phyloP scores from a whole-genome alignment of 2,329 filamentous ascomycete species.

The Clarireedia hainanense region DNA sequence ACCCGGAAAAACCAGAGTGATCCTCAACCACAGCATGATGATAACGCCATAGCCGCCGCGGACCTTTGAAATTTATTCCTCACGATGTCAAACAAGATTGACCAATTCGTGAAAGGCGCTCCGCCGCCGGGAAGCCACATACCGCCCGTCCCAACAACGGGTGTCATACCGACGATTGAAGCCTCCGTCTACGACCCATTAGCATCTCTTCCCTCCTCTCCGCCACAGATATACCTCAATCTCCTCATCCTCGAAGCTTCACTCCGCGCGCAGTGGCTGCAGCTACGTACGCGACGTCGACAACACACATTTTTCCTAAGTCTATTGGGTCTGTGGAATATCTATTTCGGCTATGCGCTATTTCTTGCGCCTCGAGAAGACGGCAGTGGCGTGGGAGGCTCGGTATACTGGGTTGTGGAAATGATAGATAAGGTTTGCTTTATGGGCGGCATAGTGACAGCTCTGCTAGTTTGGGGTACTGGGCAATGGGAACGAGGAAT shows the following conservation, averaged over 20 bases:
- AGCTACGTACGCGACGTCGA: conserved; percentile 76
- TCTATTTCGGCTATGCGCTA: conserved; percentile 79
- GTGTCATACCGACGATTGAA: conserved; percentile 28
- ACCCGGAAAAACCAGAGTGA: neutral
- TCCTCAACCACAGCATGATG: conserved; percentile 9
- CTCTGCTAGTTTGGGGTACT: conserved; percentile 82
- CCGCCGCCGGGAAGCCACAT: conserved; percentile 50
- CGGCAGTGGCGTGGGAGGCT: conserved; percentile 82
- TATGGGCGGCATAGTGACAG: conserved; percentile 82
- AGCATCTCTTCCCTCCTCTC: conserved; percentile 30
- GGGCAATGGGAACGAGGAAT: conserved; percentile 96
- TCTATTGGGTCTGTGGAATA: conserved; percentile 71
- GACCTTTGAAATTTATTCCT: conserved; percentile 6
- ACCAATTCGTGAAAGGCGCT: conserved; percentile 88
- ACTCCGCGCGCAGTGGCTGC: conserved; percentile 85
- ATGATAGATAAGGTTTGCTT: conserved; percentile 85
- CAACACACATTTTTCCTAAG: conserved; percentile 91
- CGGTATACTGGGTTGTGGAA: conserved; percentile 94
- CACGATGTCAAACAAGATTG: conserved; percentile 33
- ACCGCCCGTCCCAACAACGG: conserved; percentile 29
- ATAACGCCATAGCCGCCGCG: conserved; percentile 13
- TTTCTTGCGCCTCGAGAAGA: conserved; percentile 96
- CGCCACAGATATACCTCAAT: conserved; percentile 76
- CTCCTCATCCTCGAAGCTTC: conserved; percentile 94
- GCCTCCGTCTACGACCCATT: conserved; percentile 27